Evolutionary conservation across 2,329 filamentous ascomycete genomes (phyloP).

Genomic region (Didymella arachidicola): DNA sequence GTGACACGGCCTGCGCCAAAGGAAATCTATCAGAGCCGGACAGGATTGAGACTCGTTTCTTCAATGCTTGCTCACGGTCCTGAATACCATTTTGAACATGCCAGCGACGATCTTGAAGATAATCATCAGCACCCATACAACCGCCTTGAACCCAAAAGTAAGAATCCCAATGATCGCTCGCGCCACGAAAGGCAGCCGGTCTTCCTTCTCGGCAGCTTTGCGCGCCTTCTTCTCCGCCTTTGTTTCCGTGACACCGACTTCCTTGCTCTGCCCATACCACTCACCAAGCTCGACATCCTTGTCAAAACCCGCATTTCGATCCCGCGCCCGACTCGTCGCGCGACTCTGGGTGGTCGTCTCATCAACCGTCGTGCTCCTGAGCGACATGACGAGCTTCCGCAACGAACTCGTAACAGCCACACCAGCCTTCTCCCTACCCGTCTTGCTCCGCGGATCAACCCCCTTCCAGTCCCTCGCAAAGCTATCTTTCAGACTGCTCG

Average conservation of each 20-base stretch:
- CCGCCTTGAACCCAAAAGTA: constrained; percentile 53
- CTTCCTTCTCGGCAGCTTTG: constrained; percentile 43
- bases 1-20: not conserved
- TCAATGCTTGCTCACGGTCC: constrained; percentile 3
- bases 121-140: constrained; percentile 53
- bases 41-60: no score
- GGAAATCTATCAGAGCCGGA: not conserved
- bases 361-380: constrained; percentile 29
- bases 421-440: constrained; percentile 37
- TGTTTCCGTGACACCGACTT: constrained; percentile 19
- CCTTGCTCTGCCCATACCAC: constrained; percentile 45
- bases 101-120: constrained; percentile 53
- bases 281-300: constrained; percentile 50
- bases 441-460: constrained; percentile 17
- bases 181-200: constrained; percentile 51
- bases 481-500: constrained; percentile 41
- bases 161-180: constrained; percentile 51
- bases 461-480: constrained; percentile 46
- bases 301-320: constrained; percentile 34
- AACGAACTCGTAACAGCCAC: constrained; percentile 29
- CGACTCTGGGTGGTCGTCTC: constrained; percentile 6
- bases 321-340: not conserved
- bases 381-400: constrained; percentile 33
- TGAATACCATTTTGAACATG: constrained; percentile 50
- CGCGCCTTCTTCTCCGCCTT: constrained; percentile 39